Percentiles rank a stretch among this genome's conserved stretches.
These are phyloP conservation scores for Protomyces arabidopsidicola DNA, from an alignment of 1,139 yeast species.

Conservation along the genomic window DNA sequence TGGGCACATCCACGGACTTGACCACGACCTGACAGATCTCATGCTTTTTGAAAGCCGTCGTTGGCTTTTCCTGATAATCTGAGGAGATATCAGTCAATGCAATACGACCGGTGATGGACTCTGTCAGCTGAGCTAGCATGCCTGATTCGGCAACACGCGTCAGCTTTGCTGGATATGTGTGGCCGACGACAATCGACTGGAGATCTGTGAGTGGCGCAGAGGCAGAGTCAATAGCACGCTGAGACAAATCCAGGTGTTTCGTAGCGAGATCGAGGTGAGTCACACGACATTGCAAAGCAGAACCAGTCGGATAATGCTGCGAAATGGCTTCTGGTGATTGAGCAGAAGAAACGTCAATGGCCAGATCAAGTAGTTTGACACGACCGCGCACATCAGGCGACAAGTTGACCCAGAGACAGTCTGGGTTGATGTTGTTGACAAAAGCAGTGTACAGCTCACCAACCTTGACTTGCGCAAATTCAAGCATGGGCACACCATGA, in stretches of 20 bases:
- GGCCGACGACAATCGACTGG: conserved; percentile 46
- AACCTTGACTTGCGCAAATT: conserved; percentile 44
- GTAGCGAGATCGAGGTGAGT: conserved; percentile 53
- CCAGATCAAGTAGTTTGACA: conserved; percentile 59
- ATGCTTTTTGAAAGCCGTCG: conserved; percentile 52
- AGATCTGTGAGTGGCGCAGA: conserved; percentile 4
- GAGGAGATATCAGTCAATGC: conserved; percentile 74
- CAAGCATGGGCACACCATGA: conserved; percentile 38
- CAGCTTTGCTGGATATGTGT: conserved; percentile 60
- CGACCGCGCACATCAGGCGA: conserved; percentile 67
- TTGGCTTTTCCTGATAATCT: conserved; percentile 51
- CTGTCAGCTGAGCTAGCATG: conserved; percentile 54
- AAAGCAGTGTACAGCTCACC: conserved; percentile 50
- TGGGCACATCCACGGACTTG: conserved; percentile 35
- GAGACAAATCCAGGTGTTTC: conserved; percentile 49
- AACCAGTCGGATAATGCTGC: conserved; percentile 63
- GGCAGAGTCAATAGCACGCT: conserved; percentile 43
- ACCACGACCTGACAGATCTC: conserved; percentile 53
- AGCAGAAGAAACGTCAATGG: conserved; percentile 7
- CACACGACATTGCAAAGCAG: conserved; percentile 60
- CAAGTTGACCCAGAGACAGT: conserved; percentile 63
- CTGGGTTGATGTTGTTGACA: conserved; percentile 53
- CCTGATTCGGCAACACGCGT: conserved; percentile 58
- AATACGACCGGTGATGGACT: conserved; percentile 50
- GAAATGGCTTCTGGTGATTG: conserved; percentile 49